These are phyloP conservation scores for Aurantiochytrium sp. DNA, from an alignment of 108 stramenopile genomes.

Conservation along the genomic window DNA sequence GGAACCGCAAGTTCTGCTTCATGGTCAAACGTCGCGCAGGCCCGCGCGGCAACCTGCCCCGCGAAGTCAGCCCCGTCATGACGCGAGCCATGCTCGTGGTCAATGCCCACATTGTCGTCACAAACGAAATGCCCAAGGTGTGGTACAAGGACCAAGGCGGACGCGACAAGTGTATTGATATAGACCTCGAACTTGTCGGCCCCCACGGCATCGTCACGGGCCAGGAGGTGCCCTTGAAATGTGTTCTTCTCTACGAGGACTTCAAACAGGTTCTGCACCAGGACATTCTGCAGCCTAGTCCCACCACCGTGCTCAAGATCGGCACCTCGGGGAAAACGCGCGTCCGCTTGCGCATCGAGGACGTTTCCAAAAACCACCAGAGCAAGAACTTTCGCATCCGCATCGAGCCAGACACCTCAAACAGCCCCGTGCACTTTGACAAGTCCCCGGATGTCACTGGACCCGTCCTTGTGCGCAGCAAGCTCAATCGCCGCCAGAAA, in stretches of 20 bases:
- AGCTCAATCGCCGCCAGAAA: conserved; percentile 49
- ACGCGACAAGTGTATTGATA: conserved; percentile 69
- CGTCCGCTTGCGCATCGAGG: conserved; percentile 67
- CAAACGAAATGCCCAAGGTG: conserved; percentile 31
- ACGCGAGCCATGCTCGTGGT: conserved; percentile 14
- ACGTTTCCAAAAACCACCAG: conserved; percentile 81
- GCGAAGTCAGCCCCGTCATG: conserved; percentile 16
- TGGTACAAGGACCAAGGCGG: conserved; percentile 91
- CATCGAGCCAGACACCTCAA: conserved; percentile 48
- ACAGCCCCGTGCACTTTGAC: conserved; percentile 47
- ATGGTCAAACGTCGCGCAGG: background rate
- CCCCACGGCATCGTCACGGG: conserved; percentile 39
- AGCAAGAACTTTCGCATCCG: conserved; percentile 62
- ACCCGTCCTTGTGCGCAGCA: conserved; percentile 67
- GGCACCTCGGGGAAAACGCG: conserved; percentile 30
- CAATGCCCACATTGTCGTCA: background rate
- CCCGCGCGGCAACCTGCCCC: background rate
- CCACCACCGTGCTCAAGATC: conserved; percentile 21
- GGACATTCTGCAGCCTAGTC: conserved; percentile 51
- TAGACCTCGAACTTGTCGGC: conserved; percentile 49
- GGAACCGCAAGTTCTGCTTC: conserved; percentile 7
- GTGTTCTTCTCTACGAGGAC: conserved; percentile 45
- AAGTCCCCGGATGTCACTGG: conserved; percentile 60
- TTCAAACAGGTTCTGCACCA: conserved; percentile 57
- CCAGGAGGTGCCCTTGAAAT: conserved; percentile 39